These are phyloP conservation scores for Gymnopilus dilepis DNA, from an alignment of 768 basidiomycete genomes.

Conservation along the genomic window DNA sequence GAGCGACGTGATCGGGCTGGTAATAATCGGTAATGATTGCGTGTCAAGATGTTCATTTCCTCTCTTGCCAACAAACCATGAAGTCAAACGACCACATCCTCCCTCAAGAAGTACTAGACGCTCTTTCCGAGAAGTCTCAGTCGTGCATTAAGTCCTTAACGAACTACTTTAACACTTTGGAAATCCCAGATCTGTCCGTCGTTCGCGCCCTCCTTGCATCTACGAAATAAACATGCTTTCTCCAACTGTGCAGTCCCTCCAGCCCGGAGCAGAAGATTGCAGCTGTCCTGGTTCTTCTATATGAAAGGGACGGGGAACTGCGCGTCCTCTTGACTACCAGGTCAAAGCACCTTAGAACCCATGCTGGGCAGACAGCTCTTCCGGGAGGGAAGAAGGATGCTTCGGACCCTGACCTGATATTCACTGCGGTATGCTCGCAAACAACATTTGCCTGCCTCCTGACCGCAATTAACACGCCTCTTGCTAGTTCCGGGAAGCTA, in stretches of 20 bases:
- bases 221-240: slow-evolving; percentile 20
- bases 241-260: slow-evolving; percentile 30
- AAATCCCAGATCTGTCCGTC: slow-evolving; percentile 60
- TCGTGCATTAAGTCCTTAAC: slow-evolving; percentile 47
- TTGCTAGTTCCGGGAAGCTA: slow-evolving; percentile 71
- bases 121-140: slow-evolving; percentile 33
- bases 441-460: background rate
- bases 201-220: slow-evolving; percentile 24
- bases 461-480: slow-evolving; percentile 8
- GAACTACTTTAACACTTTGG: slow-evolving; percentile 30
- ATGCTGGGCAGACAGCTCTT: slow-evolving; percentile 71
- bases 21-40: background rate
- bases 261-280: slow-evolving; percentile 55
- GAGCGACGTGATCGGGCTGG: background rate
- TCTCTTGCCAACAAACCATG: slow-evolving; percentile 7
- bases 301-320: slow-evolving; percentile 67
- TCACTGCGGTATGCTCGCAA: slow-evolving; percentile 71
- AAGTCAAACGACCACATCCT: slow-evolving; percentile 14
- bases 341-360: slow-evolving; percentile 73
- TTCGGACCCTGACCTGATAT: slow-evolving; percentile 59
- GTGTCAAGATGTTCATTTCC: slow-evolving; percentile 7
- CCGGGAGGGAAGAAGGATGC: slow-evolving; percentile 33
- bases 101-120: slow-evolving; percentile 25
- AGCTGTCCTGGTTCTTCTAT: slow-evolving; percentile 82
- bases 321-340: slow-evolving; percentile 87